Percentiles rank a stretch among this genome's conserved stretches.
phyloP scores from a whole-genome alignment of 352 stramenopile species.

The Phytophthora ramorum region DNA sequence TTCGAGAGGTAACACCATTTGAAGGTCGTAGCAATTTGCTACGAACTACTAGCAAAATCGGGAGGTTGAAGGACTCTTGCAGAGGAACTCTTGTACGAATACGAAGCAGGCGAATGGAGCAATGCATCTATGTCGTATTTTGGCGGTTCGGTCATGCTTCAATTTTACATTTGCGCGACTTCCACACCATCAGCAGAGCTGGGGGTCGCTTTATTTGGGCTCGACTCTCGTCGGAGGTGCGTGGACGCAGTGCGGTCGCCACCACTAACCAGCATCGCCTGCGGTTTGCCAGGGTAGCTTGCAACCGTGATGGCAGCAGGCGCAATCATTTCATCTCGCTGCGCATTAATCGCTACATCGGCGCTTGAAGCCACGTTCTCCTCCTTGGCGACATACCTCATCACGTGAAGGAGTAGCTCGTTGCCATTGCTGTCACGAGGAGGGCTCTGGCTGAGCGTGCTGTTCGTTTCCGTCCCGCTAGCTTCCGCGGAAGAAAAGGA shows the following conservation, averaged over 20 bases:
- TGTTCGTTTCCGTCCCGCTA: constrained; percentile 31
- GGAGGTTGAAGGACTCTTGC: too few species aligned
- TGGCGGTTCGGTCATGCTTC: constrained; percentile 12
- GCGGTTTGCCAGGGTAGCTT: constrained; percentile 28
- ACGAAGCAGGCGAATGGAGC: too few species aligned
- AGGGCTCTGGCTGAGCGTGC: constrained; percentile 26
- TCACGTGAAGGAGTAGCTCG: constrained; percentile 20
- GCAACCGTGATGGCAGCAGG: constrained; percentile 32
- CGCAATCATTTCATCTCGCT: constrained; percentile 24
- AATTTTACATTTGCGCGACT: constrained; percentile 28
- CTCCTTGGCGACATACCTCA: constrained; percentile 5
- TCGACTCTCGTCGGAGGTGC: constrained; percentile 19
- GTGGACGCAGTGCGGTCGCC: constrained; percentile 19
- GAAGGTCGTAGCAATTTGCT: constrained; percentile 11
- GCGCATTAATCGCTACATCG: not conserved
- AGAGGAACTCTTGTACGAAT: too few species aligned
- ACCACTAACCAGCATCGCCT: constrained; percentile 26
- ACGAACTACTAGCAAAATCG: too few species aligned
- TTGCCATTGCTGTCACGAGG: constrained; percentile 10
- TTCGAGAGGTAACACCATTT: constrained; percentile 13
- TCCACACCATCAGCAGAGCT: constrained; percentile 6
- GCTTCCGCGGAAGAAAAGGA: constrained; percentile 20
- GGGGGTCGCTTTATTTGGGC: constrained; percentile 17
- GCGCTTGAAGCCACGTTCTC: not conserved
- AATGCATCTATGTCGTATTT: constrained; percentile 23